Evolutionary conservation across 352 stramenopile species (phyloP), one percentile per base, ranked within the genome.

Genomic region (Paralagenidium karlingii): DNA sequence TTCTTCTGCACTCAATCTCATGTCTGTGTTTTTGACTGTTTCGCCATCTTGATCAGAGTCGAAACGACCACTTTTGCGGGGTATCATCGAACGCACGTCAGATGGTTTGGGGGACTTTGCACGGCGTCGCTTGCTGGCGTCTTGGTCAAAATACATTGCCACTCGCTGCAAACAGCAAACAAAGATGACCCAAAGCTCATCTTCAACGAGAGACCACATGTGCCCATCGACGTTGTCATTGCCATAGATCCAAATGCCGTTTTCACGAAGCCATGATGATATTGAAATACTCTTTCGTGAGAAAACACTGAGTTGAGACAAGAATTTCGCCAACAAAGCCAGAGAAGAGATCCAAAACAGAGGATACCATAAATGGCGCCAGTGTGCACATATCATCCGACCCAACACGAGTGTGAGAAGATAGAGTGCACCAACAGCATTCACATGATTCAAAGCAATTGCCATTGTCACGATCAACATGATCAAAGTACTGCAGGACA

Each of bases 301-400:
- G 18, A 89, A 71, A 12, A 56, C 55, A 28, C 55, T 69, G 15
- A 89, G 29, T 40, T 89, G 75, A 43, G 81, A 84, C 16, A 68
- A 10, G 33, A 83, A 89, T 21, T 70, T 79, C 19, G 78, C 32
- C 4, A 73, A 43, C 21, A 81, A 57, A 10, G 68, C 58, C 5
- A 79, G 50, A 11, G 60, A 55, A 29, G 71, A 79, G 2, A 89
- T 55, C 71, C 75, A 89, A 34, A 86, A 89, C 10, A 89, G 45
- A 15, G 75, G 75, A 27, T 81, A 76, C 75, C 75, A 89, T 8
- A 89, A 40, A 28, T 63, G 66, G 36, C 71, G 69, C 75, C 75
- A 89, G 11, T 65, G 61, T 13, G 60, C 52, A 5, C 51, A 58
- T 19, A 89, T 36, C 8, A 68, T 62, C 20, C 75, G 60, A 4